Evolutionary conservation across 345 rosid genomes (phyloP).

Genomic region (Eucalyptus polybractea): DNA sequence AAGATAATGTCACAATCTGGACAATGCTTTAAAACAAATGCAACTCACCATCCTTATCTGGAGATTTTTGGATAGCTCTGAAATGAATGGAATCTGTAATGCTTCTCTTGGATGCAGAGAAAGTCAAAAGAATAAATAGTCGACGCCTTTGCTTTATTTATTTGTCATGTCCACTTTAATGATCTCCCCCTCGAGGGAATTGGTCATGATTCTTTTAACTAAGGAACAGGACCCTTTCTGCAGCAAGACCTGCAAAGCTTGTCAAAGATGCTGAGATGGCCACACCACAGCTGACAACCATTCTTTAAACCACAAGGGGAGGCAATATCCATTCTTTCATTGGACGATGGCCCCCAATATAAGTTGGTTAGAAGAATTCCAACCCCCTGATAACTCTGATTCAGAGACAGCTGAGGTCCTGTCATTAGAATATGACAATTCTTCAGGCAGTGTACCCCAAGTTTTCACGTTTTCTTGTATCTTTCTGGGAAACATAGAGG

Average conservation of each 20-base stretch:
- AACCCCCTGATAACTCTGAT: constrained; percentile 77
- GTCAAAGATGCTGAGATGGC: constrained; percentile 63
- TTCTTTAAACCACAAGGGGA: constrained; percentile 63
- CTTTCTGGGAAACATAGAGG: not conserved
- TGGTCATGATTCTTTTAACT: not conserved
- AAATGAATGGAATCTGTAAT: not conserved
- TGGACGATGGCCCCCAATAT: constrained; percentile 38
- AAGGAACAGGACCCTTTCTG: not conserved
- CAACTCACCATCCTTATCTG: not conserved
- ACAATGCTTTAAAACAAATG: not conserved
- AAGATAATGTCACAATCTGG: not conserved
- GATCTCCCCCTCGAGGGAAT: not conserved
- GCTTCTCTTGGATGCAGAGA: not conserved
- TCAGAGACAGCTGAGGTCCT: constrained; percentile 54
- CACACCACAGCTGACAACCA: constrained; percentile 47
- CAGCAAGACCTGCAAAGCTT: constrained; percentile 74
- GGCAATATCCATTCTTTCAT: constrained; percentile 81
- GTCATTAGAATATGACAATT: constrained; percentile 51
- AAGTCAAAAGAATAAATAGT: not conserved
- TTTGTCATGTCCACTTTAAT: not conserved
- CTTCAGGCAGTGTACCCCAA: constrained; percentile 1
- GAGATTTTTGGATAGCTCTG: not conserved
- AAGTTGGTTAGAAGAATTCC: constrained; percentile 80
- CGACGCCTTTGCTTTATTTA: not conserved
- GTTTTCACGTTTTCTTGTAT: not conserved